A percentile compares a stretch with the other conserved stretches of the same genome.
phyloP scores from a whole-genome alignment of 2,329 filamentous ascomycete species.

The Nakataea oryzae region DNA sequence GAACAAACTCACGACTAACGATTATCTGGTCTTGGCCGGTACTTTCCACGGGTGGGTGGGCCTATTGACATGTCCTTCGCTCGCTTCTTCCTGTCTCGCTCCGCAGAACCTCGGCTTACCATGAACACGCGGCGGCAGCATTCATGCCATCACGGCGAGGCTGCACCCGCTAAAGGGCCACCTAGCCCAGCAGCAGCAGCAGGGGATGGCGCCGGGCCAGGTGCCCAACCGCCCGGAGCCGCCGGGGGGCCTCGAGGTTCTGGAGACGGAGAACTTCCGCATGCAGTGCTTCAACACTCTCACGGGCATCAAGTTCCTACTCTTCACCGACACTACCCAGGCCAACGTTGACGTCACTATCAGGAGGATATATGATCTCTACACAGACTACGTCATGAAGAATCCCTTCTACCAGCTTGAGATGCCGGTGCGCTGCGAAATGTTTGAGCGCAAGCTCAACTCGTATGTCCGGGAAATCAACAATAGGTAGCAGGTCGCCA shows the following conservation, averaged over 20 bases:
- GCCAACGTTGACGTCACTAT: constrained; percentile 78
- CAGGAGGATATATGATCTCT: constrained; percentile 82
- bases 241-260: constrained; percentile 74
- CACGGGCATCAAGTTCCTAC: constrained; percentile 88
- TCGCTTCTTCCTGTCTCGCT: background rate
- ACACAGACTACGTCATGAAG: constrained; percentile 98
- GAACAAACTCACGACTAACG: constrained; percentile 84
- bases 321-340: constrained; percentile 87
- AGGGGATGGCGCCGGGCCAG: constrained; percentile 5
- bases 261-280: constrained; percentile 90
- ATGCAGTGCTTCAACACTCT: constrained; percentile 93
- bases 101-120: background rate
- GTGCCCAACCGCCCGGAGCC: constrained; percentile 45
- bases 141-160: constrained; percentile 59
- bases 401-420: constrained; percentile 98
- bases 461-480: constrained; percentile 71
- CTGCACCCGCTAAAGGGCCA: constrained; percentile 42
- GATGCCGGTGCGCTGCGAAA: constrained; percentile 93
- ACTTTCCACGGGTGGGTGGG: constrained; percentile 82
- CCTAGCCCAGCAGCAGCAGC: constrained; percentile 10
- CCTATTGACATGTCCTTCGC: background rate
- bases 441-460: constrained; percentile 78
- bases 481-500: constrained; percentile 29
- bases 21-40: constrained; percentile 91
- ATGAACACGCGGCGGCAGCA: constrained; percentile 26